Evolutionary conservation across 768 basidiomycete species (phyloP).

Genomic region (Lactarius trivialis): DNA sequence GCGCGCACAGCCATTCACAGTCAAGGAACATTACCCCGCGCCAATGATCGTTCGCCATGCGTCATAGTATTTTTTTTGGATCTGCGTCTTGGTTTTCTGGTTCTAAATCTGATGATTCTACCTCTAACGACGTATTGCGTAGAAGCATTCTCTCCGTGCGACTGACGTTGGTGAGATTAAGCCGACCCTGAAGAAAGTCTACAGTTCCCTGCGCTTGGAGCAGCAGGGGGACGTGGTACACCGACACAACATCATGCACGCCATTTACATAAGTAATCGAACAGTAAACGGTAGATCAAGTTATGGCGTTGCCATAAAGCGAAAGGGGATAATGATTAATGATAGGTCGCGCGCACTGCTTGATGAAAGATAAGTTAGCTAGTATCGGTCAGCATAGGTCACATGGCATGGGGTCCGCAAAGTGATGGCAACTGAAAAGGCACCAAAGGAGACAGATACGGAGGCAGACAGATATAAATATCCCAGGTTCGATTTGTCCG

Average conservation of each 20-base stretch:
- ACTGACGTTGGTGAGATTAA: slow-evolving; percentile 59
- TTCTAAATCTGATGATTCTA: slow-evolving; percentile 91
- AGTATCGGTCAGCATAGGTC: background rate
- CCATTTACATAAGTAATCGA: too few species aligned
- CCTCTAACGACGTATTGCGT: slow-evolving; percentile 70
- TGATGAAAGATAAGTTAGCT: background rate
- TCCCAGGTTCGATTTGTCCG: background rate
- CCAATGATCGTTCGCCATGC: slow-evolving; percentile 91
- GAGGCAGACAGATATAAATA: background rate
- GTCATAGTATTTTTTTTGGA: slow-evolving; percentile 88
- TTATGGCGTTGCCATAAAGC: too few species aligned
- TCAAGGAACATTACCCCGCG: slow-evolving; percentile 54
- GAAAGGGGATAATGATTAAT: background rate
- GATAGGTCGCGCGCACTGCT: background rate
- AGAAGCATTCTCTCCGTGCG: slow-evolving; percentile 51
- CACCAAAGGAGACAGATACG: background rate
- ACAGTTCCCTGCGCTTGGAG: slow-evolving; percentile 91
- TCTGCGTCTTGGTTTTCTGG: slow-evolving; percentile 66
- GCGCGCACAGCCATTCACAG: background rate
- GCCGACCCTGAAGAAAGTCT: slow-evolving; percentile 69
- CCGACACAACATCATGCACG: slow-evolving; percentile 92
- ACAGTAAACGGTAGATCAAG: too few species aligned
- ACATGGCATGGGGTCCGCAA: background rate
- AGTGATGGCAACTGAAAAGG: background rate
- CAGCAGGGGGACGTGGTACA: slow-evolving; percentile 94